phyloP scores from a whole-genome alignment of 2,329 filamentous ascomycete species.

The Blastomyces emzantsi region DNA sequence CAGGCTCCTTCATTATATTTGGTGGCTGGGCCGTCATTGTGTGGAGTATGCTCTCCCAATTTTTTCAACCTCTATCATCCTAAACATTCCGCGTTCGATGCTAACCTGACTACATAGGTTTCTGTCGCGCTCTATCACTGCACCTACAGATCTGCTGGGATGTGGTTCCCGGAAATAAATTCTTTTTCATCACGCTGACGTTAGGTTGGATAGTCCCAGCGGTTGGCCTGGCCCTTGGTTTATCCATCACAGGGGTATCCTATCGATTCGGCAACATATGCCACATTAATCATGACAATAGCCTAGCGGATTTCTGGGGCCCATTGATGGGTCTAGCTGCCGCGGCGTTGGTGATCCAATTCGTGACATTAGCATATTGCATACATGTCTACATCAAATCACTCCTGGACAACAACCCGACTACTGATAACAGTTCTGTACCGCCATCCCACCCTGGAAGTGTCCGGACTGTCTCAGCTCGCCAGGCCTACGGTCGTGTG shows the following conservation, averaged over 20 bases:
- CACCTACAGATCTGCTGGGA: slow-evolving; percentile 99
- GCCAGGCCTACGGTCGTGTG: slow-evolving; percentile 80
- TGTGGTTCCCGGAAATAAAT: slow-evolving; percentile 72
- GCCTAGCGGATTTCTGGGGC: slow-evolving; percentile 80
- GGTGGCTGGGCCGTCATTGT: slow-evolving; percentile 77
- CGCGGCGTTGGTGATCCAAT: slow-evolving; percentile 67
- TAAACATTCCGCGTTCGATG: slow-evolving; percentile 1
- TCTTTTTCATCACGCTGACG: slow-evolving; percentile 76
- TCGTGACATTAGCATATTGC: slow-evolving; percentile 82
- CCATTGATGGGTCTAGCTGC: slow-evolving; percentile 72
- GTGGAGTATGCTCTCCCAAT: slow-evolving; percentile 53
- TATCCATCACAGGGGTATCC: slow-evolving; percentile 82
- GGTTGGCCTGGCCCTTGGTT: slow-evolving; percentile 62
- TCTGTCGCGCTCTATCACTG: slow-evolving; percentile 79
- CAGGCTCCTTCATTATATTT: slow-evolving; percentile 73
- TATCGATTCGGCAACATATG: slow-evolving; percentile 88
- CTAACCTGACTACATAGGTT: slow-evolving; percentile 42
- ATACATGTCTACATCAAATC: slow-evolving; percentile 89
- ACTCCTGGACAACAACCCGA: slow-evolving; percentile 60
- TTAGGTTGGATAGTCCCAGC: slow-evolving; percentile 78
- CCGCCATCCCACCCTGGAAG: slow-evolving; percentile 70
- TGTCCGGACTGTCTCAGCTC: slow-evolving; percentile 67
- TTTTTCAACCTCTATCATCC: not conserved
- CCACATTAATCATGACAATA: slow-evolving; percentile 86
- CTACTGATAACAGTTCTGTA: slow-evolving; percentile 59